Evolutionary conservation across 106 monocot genomes (phyloP), one percentile per base, ranked within the genome.

Genomic region (Dendrobium chrysotoxum): DNA sequence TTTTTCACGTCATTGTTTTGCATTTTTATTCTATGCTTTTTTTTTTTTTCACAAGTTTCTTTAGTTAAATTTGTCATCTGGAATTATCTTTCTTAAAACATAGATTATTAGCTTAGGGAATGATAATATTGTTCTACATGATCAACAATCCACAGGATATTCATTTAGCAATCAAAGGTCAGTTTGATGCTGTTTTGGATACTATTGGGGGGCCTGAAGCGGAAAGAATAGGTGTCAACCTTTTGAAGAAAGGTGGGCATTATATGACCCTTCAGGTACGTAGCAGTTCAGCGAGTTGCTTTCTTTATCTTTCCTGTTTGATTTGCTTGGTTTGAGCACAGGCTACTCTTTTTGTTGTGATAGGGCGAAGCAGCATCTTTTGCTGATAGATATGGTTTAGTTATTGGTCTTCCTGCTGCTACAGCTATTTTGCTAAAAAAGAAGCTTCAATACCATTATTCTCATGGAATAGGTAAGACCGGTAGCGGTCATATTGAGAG

Each of bases 201-300:
- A 94, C 97, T 38, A 97, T 97, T 79, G 97, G 97, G 45, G 39
- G 79, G 76, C 88, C 90, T 78, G 97, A 94, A 86, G 94, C 94
- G 57, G 97, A 97, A 80, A 90, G 97, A 81, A 77, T 89, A 26
- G 97, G 97, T 0, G 77, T 90, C 46, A 89, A 92, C 80, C 88
- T 97, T 85, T 83, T 96, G 76, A 96, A 86, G 75, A 89, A 77
- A 88, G 93, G 93, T 16, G 95, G 95, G 18, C 86, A 93, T 79
- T 94, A 91, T 81, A 94, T 98, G 97, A 97, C 97, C 44, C 87
- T 97, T 46, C 97, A 97, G 94, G 94, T 94, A 54, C 39, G 75
- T 7, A 28, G 41, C 8, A 28, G 2, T 13, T 35, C 70, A 8
- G 7, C 10, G 1, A 2, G 31, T 58, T 75, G 20, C 67, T 75